Base-by-base conservation (phyloP, 345 rosid genomes). In the Syzygium oleosum region DNA sequence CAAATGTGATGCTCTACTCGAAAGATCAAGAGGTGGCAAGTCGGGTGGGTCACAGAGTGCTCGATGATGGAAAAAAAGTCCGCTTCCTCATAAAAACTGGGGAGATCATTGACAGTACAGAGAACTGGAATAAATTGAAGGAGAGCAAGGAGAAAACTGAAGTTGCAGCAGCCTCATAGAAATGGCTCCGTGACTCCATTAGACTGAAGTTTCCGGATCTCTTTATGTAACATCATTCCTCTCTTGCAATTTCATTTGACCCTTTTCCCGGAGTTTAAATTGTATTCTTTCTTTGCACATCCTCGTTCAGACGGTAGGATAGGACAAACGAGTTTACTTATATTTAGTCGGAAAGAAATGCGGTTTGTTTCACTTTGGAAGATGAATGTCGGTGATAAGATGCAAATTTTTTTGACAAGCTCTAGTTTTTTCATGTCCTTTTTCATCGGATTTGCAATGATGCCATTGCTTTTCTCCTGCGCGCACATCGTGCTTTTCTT, bases 1-100 rank as follows among this genome's bases (percentile, higher is more conserved):
- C 99, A 23, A 96, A 95, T 34, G 98, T 96, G 93, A 96, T 97
- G 99, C 90, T 96, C 8, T 95, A 96, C 90, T 97, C 99, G 1
- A 95, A 95, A 90, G 99, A 97, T 59, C 86, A 95, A 90, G 91
- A 96, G 1, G 94, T 94, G 9, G 92, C 93, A 22, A 97, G 99
- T 88, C 93, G 99, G 51, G 94, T 96, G 85, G 99, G 99, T 52
- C 99, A 95, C 90, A 95, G 93, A 88, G 89, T 93, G 43, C 96
- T 95, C 21, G 96, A 95, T 5, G 85, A 94, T 89, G 99, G 99
- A 58, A 91, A 88, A 68, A 89, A 92, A 86, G 99, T 95, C 31
- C 93, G 99, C 27, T 96, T 92, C 90, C 94, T 95, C 58, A 89
- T 96, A 89, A 97, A 97, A 93, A 96, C 99, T 0, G 98, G 99